Evolutionary conservation across 768 basidiomycete genomes (phyloP).

Genomic region (Termitomyces sp.): DNA sequence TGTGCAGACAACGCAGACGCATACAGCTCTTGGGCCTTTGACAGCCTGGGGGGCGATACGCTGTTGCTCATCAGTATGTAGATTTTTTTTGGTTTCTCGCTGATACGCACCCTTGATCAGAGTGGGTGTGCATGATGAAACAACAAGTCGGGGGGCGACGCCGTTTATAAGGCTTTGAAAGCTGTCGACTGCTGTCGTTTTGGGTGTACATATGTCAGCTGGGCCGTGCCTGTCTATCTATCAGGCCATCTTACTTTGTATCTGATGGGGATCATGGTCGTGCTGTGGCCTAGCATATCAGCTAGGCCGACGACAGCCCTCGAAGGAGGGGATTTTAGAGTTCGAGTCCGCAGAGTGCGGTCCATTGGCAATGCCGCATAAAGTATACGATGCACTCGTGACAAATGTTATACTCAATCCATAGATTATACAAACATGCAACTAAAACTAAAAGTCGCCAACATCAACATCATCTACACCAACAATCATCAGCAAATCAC

Average conservation of each 20-base stretch:
- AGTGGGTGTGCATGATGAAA: neutral
- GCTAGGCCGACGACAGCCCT: no score
- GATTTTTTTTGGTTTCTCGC: neutral
- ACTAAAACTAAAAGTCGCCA: neutral
- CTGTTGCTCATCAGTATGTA: no score
- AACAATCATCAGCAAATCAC: no score
- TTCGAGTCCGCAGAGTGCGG: neutral
- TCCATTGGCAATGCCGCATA: neutral
- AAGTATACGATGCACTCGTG: no score
- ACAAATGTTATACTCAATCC: no score
- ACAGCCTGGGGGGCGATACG: conserved; percentile 16
- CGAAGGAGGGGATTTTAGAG: no score
- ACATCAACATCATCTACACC: conserved; percentile 1
- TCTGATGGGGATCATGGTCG: no score
- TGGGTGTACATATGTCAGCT: no score
- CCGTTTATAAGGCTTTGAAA: neutral
- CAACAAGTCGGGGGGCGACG: neutral
- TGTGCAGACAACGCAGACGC: conserved; percentile 15
- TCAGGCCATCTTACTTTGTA: no score
- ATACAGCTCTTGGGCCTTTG: conserved; percentile 42
- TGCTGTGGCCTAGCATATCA: no score
- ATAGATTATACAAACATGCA: no score
- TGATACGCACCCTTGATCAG: conserved; percentile 13
- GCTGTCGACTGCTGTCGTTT: neutral
- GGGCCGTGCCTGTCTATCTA: no score